Percentiles rank a stretch among this genome's conserved stretches.
Evolutionary conservation across 805 yeast species (phyloP).

Genomic region (Aciculoconidium aculeatum): DNA sequence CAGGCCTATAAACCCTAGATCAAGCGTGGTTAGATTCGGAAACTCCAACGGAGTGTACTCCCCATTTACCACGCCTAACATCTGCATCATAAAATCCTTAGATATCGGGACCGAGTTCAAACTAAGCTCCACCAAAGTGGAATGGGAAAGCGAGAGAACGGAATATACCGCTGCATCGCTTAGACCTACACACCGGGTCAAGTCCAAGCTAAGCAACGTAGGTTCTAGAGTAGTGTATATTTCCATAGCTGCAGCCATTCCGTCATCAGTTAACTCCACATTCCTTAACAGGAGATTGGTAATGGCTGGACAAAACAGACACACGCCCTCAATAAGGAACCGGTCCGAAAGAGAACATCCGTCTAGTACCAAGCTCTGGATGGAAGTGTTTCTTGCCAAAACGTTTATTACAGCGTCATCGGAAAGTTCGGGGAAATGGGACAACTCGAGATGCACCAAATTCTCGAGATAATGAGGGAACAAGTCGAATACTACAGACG

Average conservation of each 20-base stretch:
- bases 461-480: conserved; percentile 55
- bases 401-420: conserved; percentile 64
- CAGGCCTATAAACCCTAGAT: conserved; percentile 74
- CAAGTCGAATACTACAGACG: conserved; percentile 51
- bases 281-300: conserved; percentile 52
- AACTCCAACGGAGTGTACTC: conserved; percentile 22
- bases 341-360: conserved; percentile 75
- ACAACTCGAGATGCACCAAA: conserved; percentile 55
- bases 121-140: conserved; percentile 62
- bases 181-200: conserved; percentile 61
- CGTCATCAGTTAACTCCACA: conserved; percentile 65
- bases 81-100: conserved; percentile 40
- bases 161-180: conserved; percentile 59
- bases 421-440: conserved; percentile 60
- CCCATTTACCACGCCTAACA: conserved; percentile 17
- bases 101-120: conserved; percentile 65
- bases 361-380: too few species aligned
- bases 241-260: conserved; percentile 52
- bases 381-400: too few species aligned
- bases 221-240: conserved; percentile 44
- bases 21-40: conserved; percentile 62
- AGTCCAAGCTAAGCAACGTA: conserved; percentile 54
- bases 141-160: conserved; percentile 54
- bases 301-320: conserved; percentile 51
- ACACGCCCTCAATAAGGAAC: conserved; percentile 50